Evolutionary conservation across 768 basidiomycete genomes (phyloP), one percentile per base, ranked within the genome.

Genomic region (Pisolithus marmoratus): DNA sequence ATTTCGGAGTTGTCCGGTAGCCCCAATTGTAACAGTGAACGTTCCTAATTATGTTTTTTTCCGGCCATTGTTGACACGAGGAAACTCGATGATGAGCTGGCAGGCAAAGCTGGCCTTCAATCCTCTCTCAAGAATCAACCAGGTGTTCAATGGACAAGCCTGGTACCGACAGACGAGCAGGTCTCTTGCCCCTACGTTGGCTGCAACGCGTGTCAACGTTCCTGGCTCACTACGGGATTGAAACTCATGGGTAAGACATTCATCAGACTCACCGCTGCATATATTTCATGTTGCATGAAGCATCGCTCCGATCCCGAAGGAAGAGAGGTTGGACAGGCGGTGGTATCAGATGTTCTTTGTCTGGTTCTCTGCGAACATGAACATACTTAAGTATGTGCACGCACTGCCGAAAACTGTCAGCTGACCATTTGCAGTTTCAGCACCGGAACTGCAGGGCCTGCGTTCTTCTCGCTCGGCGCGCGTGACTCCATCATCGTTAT

Each of bases 321-420:
- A 63, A 22, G 62, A 68, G 49, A 65, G 75, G 29, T 63, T 69
- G 20, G 74, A 78, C 24, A 70, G 65, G 6, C 66, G 68, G 22
- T 67, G 75, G 58, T 74, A 70, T 52, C 75, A 78, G 55, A 65
- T 76, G 65, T 78, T 77, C 56, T 77, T 78, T 58, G 70, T 76
- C n/a, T 78, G 76, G 76, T 73, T 78, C 54, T 74, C 76, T 27
- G 65, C 72, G 26, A 75, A 73, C 51, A 65, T 75, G 63, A 76
- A 76, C 52, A 64, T 78, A 29, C 61, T 76, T 41, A 51, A 65
- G 73, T 77, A 53, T 29, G 75, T 65, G 22, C 15, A 5, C 24
- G 14, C 41, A 22, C 15, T 19, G 26, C 17, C n/a, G n/a, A 26
- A 34, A 47, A 23, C n/a, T 7, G 17, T 20, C 11, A 22, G 8